Conservation (phyloP, 2,329 filamentous ascomycete genomes). For the Fusarium protoensiforme region DNA sequence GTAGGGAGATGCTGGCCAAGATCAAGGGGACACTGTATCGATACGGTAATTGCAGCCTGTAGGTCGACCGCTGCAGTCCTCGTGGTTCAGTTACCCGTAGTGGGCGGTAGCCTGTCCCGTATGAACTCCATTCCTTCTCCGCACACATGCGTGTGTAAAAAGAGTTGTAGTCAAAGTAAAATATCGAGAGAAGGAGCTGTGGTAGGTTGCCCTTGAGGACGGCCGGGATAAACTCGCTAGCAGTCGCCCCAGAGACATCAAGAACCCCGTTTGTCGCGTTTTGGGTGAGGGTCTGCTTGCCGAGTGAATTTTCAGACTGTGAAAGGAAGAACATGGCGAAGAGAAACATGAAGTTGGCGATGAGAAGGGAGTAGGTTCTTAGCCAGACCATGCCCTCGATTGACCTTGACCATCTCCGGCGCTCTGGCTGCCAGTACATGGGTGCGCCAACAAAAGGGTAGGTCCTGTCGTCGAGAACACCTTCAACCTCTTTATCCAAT, state of each 20-base stretch:
- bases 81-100: not conserved
- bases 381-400: not conserved
- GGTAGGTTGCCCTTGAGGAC: not conserved
- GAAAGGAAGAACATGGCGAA: not conserved
- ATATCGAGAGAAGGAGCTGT: not conserved
- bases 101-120: not conserved
- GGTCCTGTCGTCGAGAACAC: not conserved
- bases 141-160: not conserved
- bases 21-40: not conserved
- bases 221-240: not conserved
- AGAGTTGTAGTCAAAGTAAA: not conserved
- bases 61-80: not conserved
- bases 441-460: not conserved
- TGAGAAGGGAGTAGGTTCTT: not conserved
- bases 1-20: not conserved
- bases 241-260: not conserved
- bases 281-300: not conserved
- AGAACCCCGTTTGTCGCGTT: not conserved
- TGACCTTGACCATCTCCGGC: not conserved
- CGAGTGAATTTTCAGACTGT: not conserved
- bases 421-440: not conserved
- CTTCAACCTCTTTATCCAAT: not conserved
- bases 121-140: not conserved
- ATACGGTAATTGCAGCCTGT: not conserved
- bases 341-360: not conserved